phyloP scores from a whole-genome alignment of 441 rosid species.

The Corymbia citriodora region DNA sequence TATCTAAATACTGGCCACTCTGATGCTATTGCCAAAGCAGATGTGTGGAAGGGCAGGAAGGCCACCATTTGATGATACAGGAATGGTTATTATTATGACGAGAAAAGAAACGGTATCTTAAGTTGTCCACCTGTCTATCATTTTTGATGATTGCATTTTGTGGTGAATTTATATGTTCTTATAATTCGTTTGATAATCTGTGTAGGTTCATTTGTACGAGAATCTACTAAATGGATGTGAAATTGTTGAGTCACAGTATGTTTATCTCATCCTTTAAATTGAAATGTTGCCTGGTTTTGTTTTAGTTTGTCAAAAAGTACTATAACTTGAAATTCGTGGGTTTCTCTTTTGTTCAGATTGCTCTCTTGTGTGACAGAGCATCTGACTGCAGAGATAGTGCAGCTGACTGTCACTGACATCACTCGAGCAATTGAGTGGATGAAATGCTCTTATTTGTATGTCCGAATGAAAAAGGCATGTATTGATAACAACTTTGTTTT shows the following conservation, averaged over 20 bases:
- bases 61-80: slow-evolving; percentile 97
- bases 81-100: slow-evolving; percentile 92
- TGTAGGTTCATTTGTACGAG: slow-evolving; percentile 89
- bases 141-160: neutral
- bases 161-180: neutral
- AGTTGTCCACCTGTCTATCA: slow-evolving; percentile 6
- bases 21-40: slow-evolving; percentile 25
- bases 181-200: neutral
- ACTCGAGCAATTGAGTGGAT: slow-evolving; percentile 95
- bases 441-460: slow-evolving; percentile 89
- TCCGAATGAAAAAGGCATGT: slow-evolving; percentile 89
- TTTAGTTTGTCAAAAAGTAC: neutral
- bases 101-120: slow-evolving; percentile 84
- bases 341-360: slow-evolving; percentile 48
- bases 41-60: slow-evolving; percentile 99
- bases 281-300: neutral
- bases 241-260: slow-evolving; percentile 97
- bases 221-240: slow-evolving; percentile 93
- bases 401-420: slow-evolving; percentile 75
- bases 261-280: slow-evolving; percentile 10
- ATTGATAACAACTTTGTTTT: neutral
- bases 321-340: slow-evolving; percentile 4
- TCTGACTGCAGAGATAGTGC: slow-evolving; percentile 96
- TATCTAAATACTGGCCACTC: neutral
- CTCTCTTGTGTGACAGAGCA: slow-evolving; percentile 88